A percentile compares a stretch with the other conserved stretches of the same genome.
phyloP scores from a whole-genome alignment of 2,329 filamentous ascomycete species.

The Penicillium sp. region DNA sequence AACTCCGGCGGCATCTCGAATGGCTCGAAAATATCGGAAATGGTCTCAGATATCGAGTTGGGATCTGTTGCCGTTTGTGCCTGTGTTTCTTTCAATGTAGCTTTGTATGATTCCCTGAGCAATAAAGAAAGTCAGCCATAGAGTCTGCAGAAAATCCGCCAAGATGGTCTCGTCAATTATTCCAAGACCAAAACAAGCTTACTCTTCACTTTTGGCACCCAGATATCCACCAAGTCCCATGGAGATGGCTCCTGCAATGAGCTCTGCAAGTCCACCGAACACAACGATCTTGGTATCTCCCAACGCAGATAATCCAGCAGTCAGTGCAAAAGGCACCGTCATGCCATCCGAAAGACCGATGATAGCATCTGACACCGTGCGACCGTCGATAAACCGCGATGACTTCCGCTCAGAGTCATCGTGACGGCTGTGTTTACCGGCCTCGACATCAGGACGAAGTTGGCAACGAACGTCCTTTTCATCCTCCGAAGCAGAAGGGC shows the following conservation, averaged over 20 bases:
- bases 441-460: constrained; percentile 19
- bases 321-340: constrained; percentile 75
- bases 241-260: constrained; percentile 70
- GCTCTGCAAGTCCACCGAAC: constrained; percentile 68
- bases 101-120: constrained; percentile 40
- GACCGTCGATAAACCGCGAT: constrained; percentile 34
- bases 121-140: neutral
- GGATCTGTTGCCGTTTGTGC: constrained; percentile 33
- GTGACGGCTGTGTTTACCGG: constrained; percentile 10
- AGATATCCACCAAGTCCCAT: constrained; percentile 76
- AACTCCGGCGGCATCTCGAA: constrained; percentile 38
- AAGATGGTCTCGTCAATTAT: too few species aligned
- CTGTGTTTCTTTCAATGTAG: constrained; percentile 38
- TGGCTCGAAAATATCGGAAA: constrained; percentile 39
- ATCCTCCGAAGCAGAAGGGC: constrained; percentile 20
- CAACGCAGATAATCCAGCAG: constrained; percentile 61
- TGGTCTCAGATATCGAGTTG: constrained; percentile 28
- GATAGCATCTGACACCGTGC: constrained; percentile 56
- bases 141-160: neutral
- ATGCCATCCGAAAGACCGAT: constrained; percentile 75
- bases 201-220: constrained; percentile 52
- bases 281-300: constrained; percentile 65
- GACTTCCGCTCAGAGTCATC: constrained; percentile 23
- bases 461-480: constrained; percentile 28
- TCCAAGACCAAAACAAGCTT: constrained; percentile 6